A percentile compares a stretch with the other conserved stretches of the same genome.
phyloP scores from a whole-genome alignment of 1,284 basidiomycete genomes.

The Coriolopsis trogii region DNA sequence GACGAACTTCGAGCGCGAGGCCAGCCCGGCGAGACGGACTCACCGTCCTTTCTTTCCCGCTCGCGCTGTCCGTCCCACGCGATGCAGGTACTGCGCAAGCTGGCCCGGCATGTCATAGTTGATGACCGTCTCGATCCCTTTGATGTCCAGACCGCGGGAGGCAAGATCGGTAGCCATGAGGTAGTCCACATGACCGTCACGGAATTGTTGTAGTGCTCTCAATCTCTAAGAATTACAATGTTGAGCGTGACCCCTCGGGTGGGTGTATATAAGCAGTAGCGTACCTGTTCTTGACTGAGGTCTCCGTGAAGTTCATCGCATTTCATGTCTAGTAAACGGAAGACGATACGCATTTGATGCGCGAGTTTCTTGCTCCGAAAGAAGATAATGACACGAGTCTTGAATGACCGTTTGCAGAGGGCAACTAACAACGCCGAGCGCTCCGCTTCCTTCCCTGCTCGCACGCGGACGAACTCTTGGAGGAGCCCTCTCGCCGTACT shows the following conservation, averaged over 20 bases:
- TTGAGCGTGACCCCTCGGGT: no score
- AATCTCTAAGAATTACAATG: conserved; percentile 67
- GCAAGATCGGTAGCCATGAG: conserved; percentile 96
- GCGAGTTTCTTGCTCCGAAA: conserved; percentile 95
- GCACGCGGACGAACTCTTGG: conserved; percentile 94
- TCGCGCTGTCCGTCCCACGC: conserved; percentile 95
- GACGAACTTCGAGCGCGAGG: not conserved
- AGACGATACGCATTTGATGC: conserved; percentile 95
- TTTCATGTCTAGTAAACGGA: conserved; percentile 86
- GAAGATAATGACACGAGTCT: conserved; percentile 87
- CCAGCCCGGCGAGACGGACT: conserved; percentile 31
- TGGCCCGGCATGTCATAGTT: conserved; percentile 98
- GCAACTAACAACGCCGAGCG: conserved; percentile 83
- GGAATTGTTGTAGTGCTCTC: conserved; percentile 84
- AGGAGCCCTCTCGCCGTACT: conserved; percentile 87
- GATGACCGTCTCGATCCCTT: conserved; percentile 96
- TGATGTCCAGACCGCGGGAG: conserved; percentile 95
- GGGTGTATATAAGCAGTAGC: no score
- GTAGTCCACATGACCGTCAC: conserved; percentile 84
- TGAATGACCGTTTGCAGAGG: conserved; percentile 88
- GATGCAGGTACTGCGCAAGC: conserved; percentile 93
- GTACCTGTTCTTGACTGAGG: conserved; percentile 90
- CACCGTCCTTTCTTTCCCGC: conserved; percentile 91
- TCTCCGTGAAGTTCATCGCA: conserved; percentile 95
- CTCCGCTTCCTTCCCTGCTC: conserved; percentile 77